phyloP scores from a whole-genome alignment of 2,329 filamentous ascomycete genomes.

The Diplocarpon mali region DNA sequence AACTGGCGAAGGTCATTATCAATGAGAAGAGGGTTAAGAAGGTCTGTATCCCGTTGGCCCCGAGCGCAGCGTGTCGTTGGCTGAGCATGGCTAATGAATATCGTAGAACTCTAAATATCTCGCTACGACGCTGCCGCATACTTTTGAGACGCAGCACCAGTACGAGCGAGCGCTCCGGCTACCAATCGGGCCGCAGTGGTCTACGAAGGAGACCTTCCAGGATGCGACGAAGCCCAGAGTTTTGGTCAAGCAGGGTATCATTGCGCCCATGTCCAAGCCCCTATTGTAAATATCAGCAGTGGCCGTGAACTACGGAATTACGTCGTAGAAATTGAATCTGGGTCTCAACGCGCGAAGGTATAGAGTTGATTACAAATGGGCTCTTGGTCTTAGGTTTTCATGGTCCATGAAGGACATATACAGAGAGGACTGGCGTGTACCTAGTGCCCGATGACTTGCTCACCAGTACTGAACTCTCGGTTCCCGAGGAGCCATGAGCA shows the following conservation, averaged over 20 bases:
- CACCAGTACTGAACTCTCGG: no score
- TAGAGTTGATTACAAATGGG: no score
- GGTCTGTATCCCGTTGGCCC: constrained; percentile 35
- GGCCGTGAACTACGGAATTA: background rate
- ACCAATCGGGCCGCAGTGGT: constrained; percentile 89
- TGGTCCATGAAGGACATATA: no score
- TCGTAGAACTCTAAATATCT: constrained; percentile 72
- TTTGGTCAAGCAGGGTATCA: constrained; percentile 81
- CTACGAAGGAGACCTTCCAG: constrained; percentile 92
- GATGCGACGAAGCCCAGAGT: constrained; percentile 79
- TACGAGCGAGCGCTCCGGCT: constrained; percentile 82
- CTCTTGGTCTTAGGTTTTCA: no score
- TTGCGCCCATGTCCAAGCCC: constrained; percentile 79
- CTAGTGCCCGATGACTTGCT: no score
- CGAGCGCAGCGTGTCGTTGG: background rate
- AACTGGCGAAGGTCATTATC: constrained; percentile 76
- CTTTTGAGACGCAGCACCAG: constrained; percentile 78
- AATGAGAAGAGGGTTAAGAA: constrained; percentile 87
- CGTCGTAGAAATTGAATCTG: no score
- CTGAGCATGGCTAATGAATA: constrained; percentile 5
- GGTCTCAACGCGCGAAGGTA: no score
- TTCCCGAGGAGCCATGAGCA: no score
- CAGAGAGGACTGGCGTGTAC: no score
- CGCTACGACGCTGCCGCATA: constrained; percentile 72
- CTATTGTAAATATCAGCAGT: constrained; percentile 17